phyloP scores from a whole-genome alignment of 2,329 filamentous ascomycete genomes.

The Phialophora macrospora region DNA sequence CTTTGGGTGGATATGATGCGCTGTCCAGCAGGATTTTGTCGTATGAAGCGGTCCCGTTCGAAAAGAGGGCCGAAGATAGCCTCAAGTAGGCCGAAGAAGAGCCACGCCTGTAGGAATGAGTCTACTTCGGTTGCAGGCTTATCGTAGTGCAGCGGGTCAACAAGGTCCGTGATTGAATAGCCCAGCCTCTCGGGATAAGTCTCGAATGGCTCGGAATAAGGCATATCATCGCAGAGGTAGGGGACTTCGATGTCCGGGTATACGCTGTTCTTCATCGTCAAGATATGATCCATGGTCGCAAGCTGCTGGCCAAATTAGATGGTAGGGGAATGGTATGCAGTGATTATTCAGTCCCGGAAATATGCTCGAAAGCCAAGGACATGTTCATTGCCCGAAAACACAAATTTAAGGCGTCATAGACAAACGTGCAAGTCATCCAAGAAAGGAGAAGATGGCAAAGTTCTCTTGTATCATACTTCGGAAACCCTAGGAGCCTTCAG shows the following conservation, averaged over 20 bases:
- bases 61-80: neutral
- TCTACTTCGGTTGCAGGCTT: slow-evolving; percentile 1
- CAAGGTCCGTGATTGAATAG: neutral
- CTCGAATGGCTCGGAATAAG: slow-evolving; percentile 1
- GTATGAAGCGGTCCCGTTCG: neutral
- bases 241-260: neutral
- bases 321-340: too few relatives aligned
- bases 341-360: neutral
- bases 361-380: neutral
- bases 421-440: neutral
- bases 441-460: neutral
- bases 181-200: neutral
- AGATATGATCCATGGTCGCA: neutral
- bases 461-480: neutral
- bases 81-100: slow-evolving; percentile 4
- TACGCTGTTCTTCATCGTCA: neutral
- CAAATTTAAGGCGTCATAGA: too few relatives aligned
- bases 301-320: neutral
- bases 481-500: neutral
- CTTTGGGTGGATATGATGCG: slow-evolving; percentile 1
- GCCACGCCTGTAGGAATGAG: neutral
- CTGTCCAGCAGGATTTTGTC: neutral
- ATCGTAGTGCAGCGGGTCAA: neutral
- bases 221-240: slow-evolving; percentile 6
- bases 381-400: too few relatives aligned